phyloP scores from a whole-genome alignment of 192 early-diverging fungal species.

The Neocallimastix lanati region DNA sequence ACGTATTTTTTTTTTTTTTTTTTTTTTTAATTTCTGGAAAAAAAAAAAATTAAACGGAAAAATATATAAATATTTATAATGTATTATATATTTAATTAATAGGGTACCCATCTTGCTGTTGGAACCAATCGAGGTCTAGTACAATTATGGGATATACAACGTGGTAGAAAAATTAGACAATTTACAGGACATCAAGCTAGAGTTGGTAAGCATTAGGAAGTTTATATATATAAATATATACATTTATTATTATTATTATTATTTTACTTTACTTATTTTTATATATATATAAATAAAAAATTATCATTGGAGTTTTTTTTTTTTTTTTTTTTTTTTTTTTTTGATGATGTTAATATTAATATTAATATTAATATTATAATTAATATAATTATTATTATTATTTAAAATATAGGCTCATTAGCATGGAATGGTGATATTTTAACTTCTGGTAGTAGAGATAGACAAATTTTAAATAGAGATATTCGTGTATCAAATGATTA shows the following conservation, averaged over 20 bases:
- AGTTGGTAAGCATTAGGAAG: constrained; percentile 46
- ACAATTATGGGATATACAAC: constrained; percentile 50
- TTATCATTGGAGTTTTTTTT: no score
- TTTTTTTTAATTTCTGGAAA: no score
- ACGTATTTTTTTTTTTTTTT: no score
- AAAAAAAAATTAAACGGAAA: no score
- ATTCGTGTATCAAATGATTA: constrained; percentile 24
- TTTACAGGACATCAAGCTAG: constrained; percentile 21
- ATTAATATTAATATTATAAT: no score
- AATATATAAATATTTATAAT: no score
- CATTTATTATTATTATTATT: background rate
- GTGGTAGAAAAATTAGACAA: constrained; percentile 12
- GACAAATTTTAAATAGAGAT: constrained; percentile 51
- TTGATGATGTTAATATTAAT: no score
- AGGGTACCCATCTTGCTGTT: constrained; percentile 46
- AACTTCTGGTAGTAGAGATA: constrained; percentile 57
- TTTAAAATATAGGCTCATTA: constrained; percentile 24
- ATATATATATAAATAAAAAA: no score
- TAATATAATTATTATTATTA: no score
- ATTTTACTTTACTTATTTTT: background rate
- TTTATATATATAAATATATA: no score
- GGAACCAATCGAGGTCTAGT: constrained; percentile 49
- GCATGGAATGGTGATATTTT: constrained; percentile 46
- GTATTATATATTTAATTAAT: background rate
- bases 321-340: no score